Percentiles rank a stretch among this genome's conserved stretches.
Evolutionary conservation across 768 basidiomycete genomes (phyloP).

Genomic region (Leccinum truebloodii): DNA sequence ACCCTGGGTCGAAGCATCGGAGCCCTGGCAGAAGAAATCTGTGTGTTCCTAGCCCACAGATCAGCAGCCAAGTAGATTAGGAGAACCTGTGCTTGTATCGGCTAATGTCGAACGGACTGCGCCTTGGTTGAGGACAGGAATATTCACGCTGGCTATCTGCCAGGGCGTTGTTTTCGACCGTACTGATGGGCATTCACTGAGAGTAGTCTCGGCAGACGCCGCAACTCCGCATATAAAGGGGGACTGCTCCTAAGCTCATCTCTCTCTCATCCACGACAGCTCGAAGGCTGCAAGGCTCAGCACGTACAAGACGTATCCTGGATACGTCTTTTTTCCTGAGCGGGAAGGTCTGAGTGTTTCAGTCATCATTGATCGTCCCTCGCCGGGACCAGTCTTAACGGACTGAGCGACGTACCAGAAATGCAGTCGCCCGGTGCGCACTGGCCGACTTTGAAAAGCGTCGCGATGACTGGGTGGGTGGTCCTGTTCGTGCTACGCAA

Average conservation of each 20-base stretch:
- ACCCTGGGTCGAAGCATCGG: no score
- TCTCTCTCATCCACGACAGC: constrained; percentile 17
- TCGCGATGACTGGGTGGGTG: constrained; percentile 29
- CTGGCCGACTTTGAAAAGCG: constrained; percentile 29
- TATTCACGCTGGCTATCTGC: no score
- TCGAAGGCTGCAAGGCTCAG: constrained; percentile 33
- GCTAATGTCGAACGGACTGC: no score
- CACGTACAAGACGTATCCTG: constrained; percentile 24
- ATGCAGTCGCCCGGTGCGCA: constrained; percentile 18
- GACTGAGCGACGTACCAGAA: constrained; percentile 33
- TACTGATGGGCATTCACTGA: no score
- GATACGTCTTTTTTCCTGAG: constrained; percentile 28
- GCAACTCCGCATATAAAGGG: not conserved
- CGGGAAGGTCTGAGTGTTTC: constrained; percentile 36
- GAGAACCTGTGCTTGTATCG: no score
- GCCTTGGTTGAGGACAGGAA: no score
- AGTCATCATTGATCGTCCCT: constrained; percentile 33
- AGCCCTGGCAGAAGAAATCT: no score
- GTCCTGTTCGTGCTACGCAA: not conserved
- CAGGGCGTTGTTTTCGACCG: no score
- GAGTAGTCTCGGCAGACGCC: not conserved
- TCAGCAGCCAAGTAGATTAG: no score
- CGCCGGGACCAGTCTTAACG: constrained; percentile 26
- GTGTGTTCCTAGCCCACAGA: no score
- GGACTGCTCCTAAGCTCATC: not conserved